Conservation (phyloP, 2,329 filamentous ascomycete genomes). For the Diaporthe citrichinensis region DNA sequence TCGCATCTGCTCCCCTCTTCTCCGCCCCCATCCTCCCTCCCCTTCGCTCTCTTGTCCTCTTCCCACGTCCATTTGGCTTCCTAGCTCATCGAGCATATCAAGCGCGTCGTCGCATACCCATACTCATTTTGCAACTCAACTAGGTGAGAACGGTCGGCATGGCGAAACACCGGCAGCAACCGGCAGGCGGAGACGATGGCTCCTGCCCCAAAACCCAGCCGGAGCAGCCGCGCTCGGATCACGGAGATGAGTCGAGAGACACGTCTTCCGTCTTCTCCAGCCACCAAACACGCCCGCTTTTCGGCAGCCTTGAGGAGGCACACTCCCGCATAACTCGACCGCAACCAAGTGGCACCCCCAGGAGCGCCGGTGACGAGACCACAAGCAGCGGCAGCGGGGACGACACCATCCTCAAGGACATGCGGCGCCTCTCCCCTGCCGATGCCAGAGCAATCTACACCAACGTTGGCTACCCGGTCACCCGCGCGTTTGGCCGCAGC, state of each 20-base stretch:
- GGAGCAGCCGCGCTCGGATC: background rate
- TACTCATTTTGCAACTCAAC: background rate
- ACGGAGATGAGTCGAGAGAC: background rate
- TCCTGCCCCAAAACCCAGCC: background rate
- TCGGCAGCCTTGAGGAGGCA: slow-evolving; percentile 55
- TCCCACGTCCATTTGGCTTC: background rate
- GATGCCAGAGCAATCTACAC: slow-evolving; percentile 26
- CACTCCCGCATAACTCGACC: slow-evolving; percentile 56
- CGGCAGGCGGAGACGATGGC: background rate
- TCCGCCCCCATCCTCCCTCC: background rate
- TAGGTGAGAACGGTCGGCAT: background rate
- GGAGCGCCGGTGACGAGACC: slow-evolving; percentile 31
- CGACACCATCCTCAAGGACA: slow-evolving; percentile 25
- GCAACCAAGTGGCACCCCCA: slow-evolving; percentile 28
- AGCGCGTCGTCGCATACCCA: background rate
- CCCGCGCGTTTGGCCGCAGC: slow-evolving; percentile 20
- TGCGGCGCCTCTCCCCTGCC: slow-evolving; percentile 9
- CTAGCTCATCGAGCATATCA: background rate
- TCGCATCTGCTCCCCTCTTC: background rate
- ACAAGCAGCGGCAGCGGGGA: background rate
- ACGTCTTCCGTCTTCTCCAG: slow-evolving; percentile 13
- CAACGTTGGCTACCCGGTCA: background rate
- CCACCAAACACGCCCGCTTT: slow-evolving; percentile 53
- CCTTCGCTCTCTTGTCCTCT: background rate
- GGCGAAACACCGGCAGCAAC: background rate